Conservation (phyloP, 2,329 filamentous ascomycete species). For the Trichoderma cornu-damae region DNA sequence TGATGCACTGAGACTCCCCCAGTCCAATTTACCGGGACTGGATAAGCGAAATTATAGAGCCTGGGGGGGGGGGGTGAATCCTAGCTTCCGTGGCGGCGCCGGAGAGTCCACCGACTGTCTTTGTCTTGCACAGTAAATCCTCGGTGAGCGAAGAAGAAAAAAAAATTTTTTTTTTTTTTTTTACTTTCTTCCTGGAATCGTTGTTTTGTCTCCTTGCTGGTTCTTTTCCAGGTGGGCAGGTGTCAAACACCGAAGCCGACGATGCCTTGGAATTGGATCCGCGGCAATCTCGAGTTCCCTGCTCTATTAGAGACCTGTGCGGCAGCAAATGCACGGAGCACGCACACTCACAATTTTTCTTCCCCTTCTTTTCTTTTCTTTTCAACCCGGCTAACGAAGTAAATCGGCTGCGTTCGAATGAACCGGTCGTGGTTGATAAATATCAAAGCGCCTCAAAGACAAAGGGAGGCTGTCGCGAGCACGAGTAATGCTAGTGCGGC, state of each 20-base stretch:
- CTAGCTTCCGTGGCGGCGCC: conserved; percentile 18
- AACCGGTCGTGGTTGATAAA: background rate
- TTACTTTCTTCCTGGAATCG: background rate
- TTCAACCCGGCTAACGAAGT: background rate
- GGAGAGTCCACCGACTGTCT: conserved; percentile 5
- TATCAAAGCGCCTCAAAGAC: background rate
- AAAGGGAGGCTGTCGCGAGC: background rate
- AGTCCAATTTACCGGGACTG: conserved; percentile 33
- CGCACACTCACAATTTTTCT: conserved; percentile 1
- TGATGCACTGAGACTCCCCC: conserved; percentile 17
- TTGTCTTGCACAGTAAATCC: too few species aligned
- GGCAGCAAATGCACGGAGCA: conserved; percentile 8
- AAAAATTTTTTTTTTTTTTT: conserved; percentile 4
- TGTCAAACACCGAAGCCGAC: conserved; percentile 11
- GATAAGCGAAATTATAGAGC: conserved; percentile 35
- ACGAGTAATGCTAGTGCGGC: conserved; percentile 14
- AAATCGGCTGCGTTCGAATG: background rate
- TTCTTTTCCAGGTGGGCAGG: conserved; percentile 6
- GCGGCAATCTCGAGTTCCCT: conserved; percentile 15
- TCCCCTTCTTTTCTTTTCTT: too few species aligned
- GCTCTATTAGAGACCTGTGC: conserved; percentile 9
- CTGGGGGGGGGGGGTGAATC: conserved; percentile 25
- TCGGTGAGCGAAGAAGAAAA: conserved; percentile 11
- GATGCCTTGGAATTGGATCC: conserved; percentile 13
- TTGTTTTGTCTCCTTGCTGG: conserved; percentile 14